Conservation (phyloP, 805 yeast species). For the Wickerhamiella siamensis region DNA sequence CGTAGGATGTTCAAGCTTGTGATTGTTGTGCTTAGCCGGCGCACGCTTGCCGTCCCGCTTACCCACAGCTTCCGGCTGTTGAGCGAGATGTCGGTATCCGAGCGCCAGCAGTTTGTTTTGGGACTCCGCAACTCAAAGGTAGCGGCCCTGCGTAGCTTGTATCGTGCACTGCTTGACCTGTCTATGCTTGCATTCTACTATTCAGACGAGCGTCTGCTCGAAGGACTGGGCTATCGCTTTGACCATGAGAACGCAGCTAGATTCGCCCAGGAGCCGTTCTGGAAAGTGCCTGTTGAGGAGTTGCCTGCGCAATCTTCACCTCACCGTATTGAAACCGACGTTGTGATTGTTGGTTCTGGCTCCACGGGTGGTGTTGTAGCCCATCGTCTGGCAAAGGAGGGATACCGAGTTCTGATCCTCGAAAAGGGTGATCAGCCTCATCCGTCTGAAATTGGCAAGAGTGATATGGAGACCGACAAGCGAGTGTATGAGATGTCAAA, state of each 20-base stretch:
- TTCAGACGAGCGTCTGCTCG: slow-evolving; percentile 1
- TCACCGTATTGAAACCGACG: slow-evolving; percentile 23
- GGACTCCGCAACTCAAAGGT: slow-evolving; percentile 33
- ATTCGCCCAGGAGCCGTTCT: slow-evolving; percentile 1
- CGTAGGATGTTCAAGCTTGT: slow-evolving; percentile 10
- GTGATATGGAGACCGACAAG: slow-evolving; percentile 27
- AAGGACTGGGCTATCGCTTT: slow-evolving; percentile 7
- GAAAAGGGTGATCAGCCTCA: slow-evolving; percentile 37
- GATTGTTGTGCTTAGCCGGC: slow-evolving; percentile 13
- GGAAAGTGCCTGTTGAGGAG: slow-evolving; percentile 1
- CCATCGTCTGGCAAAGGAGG: slow-evolving; percentile 31
- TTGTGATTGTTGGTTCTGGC: slow-evolving; percentile 38
- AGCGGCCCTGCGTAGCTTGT: slow-evolving; percentile 26
- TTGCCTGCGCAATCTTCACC: slow-evolving; percentile 6
- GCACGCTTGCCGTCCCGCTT: slow-evolving; percentile 16
- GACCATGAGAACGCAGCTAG: slow-evolving; percentile 8
- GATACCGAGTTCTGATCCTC: slow-evolving; percentile 32
- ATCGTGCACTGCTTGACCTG: slow-evolving; percentile 22
- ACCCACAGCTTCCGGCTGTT: slow-evolving; percentile 15
- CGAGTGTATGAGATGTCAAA: slow-evolving; percentile 32
- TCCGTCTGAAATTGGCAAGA: slow-evolving; percentile 26
- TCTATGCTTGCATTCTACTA: slow-evolving; percentile 6
- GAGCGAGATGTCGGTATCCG: slow-evolving; percentile 18
- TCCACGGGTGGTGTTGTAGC: slow-evolving; percentile 42
- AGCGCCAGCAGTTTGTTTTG: slow-evolving; percentile 25